Percentiles rank a stretch among this genome's conserved stretches.
These are phyloP conservation scores for Kalmanozyma brasiliensis DNA, from an alignment of 1,284 basidiomycete genomes.

Conservation along the genomic window DNA sequence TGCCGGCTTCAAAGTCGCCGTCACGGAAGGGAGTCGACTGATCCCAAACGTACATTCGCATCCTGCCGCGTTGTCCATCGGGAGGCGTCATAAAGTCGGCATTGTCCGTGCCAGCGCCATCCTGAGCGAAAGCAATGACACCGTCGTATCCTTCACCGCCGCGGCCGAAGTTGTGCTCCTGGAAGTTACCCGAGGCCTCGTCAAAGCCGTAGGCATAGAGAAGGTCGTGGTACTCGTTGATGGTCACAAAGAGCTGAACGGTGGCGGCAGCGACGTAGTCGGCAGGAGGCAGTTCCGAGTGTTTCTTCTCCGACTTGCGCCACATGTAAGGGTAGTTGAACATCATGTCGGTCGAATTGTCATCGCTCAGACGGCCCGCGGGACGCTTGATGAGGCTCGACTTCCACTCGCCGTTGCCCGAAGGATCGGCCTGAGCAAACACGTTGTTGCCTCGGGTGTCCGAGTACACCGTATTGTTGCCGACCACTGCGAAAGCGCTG, in stretches of 20 bases:
- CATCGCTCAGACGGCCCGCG: constrained; percentile 33
- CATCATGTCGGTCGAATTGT: constrained; percentile 50
- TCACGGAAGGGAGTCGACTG: constrained; percentile 79
- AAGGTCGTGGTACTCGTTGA: constrained; percentile 60
- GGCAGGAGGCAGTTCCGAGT: constrained; percentile 43
- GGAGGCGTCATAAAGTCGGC: constrained; percentile 73
- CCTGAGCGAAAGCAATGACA: constrained; percentile 93
- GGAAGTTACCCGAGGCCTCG: constrained; percentile 93
- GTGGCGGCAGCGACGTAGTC: constrained; percentile 50
- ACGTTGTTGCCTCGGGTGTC: constrained; percentile 63
- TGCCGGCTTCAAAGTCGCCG: constrained; percentile 81
- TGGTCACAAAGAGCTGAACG: constrained; percentile 57
- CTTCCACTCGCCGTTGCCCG: constrained; percentile 52
- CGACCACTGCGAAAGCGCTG: constrained; percentile 19
- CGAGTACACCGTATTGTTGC: constrained; percentile 42
- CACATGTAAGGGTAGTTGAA: constrained; percentile 61
- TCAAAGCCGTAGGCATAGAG: constrained; percentile 78
- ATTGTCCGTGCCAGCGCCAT: constrained; percentile 79
- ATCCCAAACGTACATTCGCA: constrained; percentile 95
- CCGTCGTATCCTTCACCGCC: constrained; percentile 88
- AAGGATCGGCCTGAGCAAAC: constrained; percentile 52
- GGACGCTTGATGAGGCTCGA: constrained; percentile 41
- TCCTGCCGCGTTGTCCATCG: constrained; percentile 79
- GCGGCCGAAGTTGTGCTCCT: constrained; percentile 91
- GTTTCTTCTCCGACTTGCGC: constrained; percentile 57